Base-by-base conservation (phyloP, 2,329 filamentous ascomycete genomes). In the Botrytis aclada region DNA sequence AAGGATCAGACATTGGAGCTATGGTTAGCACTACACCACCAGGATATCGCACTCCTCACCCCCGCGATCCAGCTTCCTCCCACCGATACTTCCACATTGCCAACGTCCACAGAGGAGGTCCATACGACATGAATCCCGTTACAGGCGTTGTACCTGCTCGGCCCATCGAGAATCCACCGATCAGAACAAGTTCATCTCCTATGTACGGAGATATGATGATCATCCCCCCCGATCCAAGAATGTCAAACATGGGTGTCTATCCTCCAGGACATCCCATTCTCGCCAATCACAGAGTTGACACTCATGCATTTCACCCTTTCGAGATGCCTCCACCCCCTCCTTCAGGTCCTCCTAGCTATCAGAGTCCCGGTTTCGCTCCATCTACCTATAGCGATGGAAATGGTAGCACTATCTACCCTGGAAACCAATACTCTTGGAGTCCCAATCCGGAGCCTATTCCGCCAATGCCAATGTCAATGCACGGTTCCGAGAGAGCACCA, bases 191-290 rank as follows among this genome's bases (percentile, higher is more conserved):
- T 56, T 56, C 47, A 56, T 39, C 32, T 20, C 25, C 51, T n/a
- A 56, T 41, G 47, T n/a, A 69, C n/a, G 47, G 51, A 32, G 51
- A 56, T 29, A 41, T 69, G 65, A 69, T 56, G 65, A 32, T 67
- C 16, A 67, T 67, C 6, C 65, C 47, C 12, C 47, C 25, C 25
- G 54, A 51, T n/a, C 8, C 34, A 39, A 37, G 34, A 41, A 67
- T 67, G 65, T 25, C 22, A n/a, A 29, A 12, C 37, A 41, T 67
- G 47, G 65, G 65, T 41, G 65, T 29, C 14, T 56, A 67, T 34
- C 65, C 65, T 37, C 39, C 10, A 20, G 47, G 32, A 10, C 64
- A 54, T 29, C 45, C 34, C 32, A 39, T 54, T 32, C 29, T 25
- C 29, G 12, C 41, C 43, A 65, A 5, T 9, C 47, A 39, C 9